Evolutionary conservation across 345 rosid species (phyloP).

Genomic region (Gossypium herbaceum): DNA sequence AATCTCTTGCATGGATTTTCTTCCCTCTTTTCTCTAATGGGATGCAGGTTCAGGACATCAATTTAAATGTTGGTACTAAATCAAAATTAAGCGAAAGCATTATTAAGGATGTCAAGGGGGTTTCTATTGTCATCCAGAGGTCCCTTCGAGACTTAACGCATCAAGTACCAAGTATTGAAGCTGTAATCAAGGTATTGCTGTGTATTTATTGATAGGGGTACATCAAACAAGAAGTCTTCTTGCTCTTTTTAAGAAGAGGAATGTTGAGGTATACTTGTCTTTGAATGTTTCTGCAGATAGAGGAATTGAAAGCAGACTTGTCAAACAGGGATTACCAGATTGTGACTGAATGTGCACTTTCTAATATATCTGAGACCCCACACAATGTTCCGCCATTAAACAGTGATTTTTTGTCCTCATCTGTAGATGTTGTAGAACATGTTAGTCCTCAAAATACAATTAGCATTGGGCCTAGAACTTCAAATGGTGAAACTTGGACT

Average conservation of each 20-base stretch:
- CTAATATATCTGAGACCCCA: constrained; percentile 81
- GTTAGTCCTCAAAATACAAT: constrained; percentile 37
- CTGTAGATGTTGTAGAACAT: constrained; percentile 40
- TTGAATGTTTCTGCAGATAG: constrained; percentile 56
- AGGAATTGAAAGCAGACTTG: constrained; percentile 70
- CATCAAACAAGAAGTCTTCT: constrained; percentile 1
- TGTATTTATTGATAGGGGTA: constrained; percentile 17
- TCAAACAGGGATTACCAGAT: constrained; percentile 84
- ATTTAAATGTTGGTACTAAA: constrained; percentile 82
- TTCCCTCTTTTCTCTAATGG: neutral
- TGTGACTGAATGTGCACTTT: constrained; percentile 76
- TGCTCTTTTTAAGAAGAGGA: neutral
- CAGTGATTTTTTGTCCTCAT: constrained; percentile 36
- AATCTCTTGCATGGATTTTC: neutral
- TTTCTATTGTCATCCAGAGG: constrained; percentile 72
- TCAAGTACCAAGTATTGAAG: constrained; percentile 72
- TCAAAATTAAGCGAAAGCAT: constrained; percentile 80
- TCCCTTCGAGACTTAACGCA: constrained; percentile 86
- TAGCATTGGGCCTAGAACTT: constrained; percentile 29
- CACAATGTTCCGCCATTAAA: constrained; percentile 53
- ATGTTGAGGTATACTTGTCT: constrained; percentile 14
- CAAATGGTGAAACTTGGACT: constrained; percentile 50
- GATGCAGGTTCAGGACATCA: constrained; percentile 80
- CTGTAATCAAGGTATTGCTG: constrained; percentile 54
- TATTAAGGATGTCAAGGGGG: constrained; percentile 83